Evolutionary conservation across 257 asterid genomes (phyloP), one percentile per base, ranked within the genome.

Genomic region (Petunia secreta): DNA sequence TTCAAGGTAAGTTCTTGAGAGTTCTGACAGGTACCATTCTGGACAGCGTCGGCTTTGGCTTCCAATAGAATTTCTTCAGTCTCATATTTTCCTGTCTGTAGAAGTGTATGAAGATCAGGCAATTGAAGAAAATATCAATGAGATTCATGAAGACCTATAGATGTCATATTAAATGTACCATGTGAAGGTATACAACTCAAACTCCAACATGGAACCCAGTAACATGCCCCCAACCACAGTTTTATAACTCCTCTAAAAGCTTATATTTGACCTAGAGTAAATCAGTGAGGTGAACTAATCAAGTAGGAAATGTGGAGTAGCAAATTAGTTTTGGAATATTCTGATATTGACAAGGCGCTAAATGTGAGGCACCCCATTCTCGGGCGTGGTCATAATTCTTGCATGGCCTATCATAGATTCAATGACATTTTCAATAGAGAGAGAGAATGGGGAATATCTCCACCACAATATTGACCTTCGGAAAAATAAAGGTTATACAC

Each of bases 61-160:
- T 80, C 82, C 41, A 84, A 50, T 43, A 75, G 76, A 84, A 75
- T 80, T 84, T 80, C 90, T 81, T 76, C 89, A 55, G 83, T 66
- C 81, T 82, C 87, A 80, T 84, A 46, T 81, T 88, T 91, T 57
- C 75, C 86, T 80, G 84, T 87, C 97, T 90, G 89, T 78, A 85
- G 75, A 77, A 85, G 84, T 46, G 75, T 75, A 82, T 55, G 78
- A 75, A 75, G 46, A 53, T 53, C 67, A 43, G 16, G 38, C 25
- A 78, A 55, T 78, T 40, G 40, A 55, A 39, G 80, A 6, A 69
- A 44, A 43, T 16, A 73, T 16, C 63, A 73, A 75, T 78, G 1
- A 11, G 77, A 55, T 73, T 73, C 77, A 50, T 73, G 43, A 73
- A 73, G 77, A 71, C 58, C 62, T 50, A 48, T 11, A 10, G 55